Conservation (phyloP, 1,284 basidiomycete genomes). For the Cryptococcus floricola region DNA sequence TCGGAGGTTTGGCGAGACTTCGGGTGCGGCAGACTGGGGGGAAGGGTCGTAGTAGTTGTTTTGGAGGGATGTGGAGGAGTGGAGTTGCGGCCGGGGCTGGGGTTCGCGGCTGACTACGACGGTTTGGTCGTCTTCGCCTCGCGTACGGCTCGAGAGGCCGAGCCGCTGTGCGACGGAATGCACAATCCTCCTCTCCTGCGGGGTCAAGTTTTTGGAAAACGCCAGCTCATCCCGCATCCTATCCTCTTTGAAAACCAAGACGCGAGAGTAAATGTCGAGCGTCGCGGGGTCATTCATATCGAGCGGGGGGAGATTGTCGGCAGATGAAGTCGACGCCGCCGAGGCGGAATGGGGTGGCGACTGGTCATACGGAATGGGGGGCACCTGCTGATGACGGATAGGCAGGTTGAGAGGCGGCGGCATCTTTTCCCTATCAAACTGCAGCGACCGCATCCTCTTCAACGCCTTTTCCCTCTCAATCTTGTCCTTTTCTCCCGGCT, state of each 20-base stretch:
- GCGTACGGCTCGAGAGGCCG: slow-evolving; percentile 87
- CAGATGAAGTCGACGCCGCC: slow-evolving; percentile 35
- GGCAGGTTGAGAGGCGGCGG: slow-evolving; percentile 21
- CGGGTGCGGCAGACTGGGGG: slow-evolving; percentile 44
- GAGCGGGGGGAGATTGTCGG: slow-evolving; percentile 51
- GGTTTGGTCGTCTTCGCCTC: slow-evolving; percentile 87
- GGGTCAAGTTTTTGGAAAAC: slow-evolving; percentile 78
- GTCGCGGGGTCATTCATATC: slow-evolving; percentile 95
- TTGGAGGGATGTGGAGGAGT: slow-evolving; percentile 55
- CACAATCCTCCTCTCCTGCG: slow-evolving; percentile 85
- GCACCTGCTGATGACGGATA: slow-evolving; percentile 6
- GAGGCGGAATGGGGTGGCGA: slow-evolving; percentile 55
- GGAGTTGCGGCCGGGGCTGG: slow-evolving; percentile 28
- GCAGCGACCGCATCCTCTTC: slow-evolving; percentile 94
- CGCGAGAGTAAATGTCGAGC: slow-evolving; percentile 94
- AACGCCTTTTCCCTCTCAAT: slow-evolving; percentile 99
- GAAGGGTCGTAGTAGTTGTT: slow-evolving; percentile 44
- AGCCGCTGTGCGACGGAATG: slow-evolving; percentile 95
- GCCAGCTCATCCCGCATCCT: slow-evolving; percentile 95
- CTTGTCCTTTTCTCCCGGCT: slow-evolving; percentile 97
- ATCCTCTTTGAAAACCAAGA: slow-evolving; percentile 96
- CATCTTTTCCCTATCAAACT: slow-evolving; percentile 59
- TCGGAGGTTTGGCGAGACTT: slow-evolving; percentile 61
- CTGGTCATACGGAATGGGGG: slow-evolving; percentile 4
- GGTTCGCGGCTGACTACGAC: slow-evolving; percentile 72